phyloP scores from a whole-genome alignment of 2,329 filamentous ascomycete genomes.

The Alternaria conjuncta region DNA sequence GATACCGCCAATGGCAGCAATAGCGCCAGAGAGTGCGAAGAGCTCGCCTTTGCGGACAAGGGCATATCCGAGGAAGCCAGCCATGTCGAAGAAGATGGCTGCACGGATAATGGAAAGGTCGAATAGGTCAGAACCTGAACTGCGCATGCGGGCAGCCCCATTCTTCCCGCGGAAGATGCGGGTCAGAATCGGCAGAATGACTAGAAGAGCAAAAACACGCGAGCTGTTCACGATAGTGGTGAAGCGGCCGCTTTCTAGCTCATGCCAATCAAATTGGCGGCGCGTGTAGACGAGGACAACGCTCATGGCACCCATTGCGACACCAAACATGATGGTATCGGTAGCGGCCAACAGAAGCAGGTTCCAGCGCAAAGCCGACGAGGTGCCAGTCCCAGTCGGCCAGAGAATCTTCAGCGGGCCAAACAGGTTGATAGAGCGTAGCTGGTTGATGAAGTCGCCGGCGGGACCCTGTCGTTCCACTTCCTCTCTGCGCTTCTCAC shows the following conservation, averaged over 20 bases:
- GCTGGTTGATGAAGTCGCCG: slow-evolving; percentile 53
- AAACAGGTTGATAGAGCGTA: slow-evolving; percentile 68
- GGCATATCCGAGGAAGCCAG: slow-evolving; percentile 78
- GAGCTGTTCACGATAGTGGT: slow-evolving; percentile 79
- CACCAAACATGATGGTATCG: slow-evolving; percentile 81
- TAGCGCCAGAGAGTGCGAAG: slow-evolving; percentile 74
- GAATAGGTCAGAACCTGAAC: slow-evolving; percentile 72
- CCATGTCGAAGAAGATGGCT: slow-evolving; percentile 76
- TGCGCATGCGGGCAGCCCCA: slow-evolving; percentile 47
- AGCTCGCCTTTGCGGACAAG: slow-evolving; percentile 66
- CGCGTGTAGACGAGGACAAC: slow-evolving; percentile 85
- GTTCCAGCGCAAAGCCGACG: slow-evolving; percentile 72
- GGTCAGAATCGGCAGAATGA: slow-evolving; percentile 77
- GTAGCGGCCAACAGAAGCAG: slow-evolving; percentile 80
- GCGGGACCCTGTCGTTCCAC: slow-evolving; percentile 43
- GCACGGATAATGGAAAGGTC: slow-evolving; percentile 79
- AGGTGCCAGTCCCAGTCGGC: slow-evolving; percentile 70
- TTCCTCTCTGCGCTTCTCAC: slow-evolving; percentile 67
- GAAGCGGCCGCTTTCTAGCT: slow-evolving; percentile 79
- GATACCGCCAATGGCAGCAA: slow-evolving; percentile 81
- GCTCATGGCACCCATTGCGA: slow-evolving; percentile 80
- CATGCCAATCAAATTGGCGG: slow-evolving; percentile 81
- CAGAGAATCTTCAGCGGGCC: slow-evolving; percentile 78
- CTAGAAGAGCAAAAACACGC: slow-evolving; percentile 77
- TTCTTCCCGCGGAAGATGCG: slow-evolving; percentile 71